Conservation (phyloP, 1,284 basidiomycete genomes). For the Fomitopsis schrenkii region DNA sequence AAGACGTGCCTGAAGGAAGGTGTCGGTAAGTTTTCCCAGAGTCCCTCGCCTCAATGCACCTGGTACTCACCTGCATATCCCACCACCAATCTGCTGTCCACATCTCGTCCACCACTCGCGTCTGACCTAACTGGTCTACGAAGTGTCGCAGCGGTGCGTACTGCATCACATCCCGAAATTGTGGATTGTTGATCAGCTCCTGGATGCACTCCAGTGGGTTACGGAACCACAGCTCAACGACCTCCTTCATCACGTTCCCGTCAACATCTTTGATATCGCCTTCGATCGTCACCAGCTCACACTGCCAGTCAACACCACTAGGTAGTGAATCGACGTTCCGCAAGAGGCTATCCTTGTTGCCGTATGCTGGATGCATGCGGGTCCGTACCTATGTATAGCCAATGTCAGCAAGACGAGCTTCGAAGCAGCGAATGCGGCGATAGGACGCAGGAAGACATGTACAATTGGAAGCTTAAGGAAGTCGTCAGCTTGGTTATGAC, state of each 20-base stretch:
- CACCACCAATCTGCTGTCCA: conserved; percentile 41
- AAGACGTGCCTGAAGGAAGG: not conserved
- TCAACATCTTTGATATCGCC: conserved; percentile 23
- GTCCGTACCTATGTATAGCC: not conserved
- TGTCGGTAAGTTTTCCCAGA: too few species aligned
- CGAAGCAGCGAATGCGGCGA: too few species aligned
- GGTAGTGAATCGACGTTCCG: conserved; percentile 9
- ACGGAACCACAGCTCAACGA: conserved; percentile 22
- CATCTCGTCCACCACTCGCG: conserved; percentile 32
- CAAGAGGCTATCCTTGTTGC: not conserved
- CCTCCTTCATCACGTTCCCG: conserved; percentile 14
- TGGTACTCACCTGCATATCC: conserved; percentile 26
- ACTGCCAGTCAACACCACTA: conserved; percentile 17
- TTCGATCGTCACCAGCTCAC: conserved; percentile 19
- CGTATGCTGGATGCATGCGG: not conserved
- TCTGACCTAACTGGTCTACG: conserved; percentile 17
- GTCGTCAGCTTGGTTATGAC: conserved; percentile 11
- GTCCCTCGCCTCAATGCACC: too few species aligned
- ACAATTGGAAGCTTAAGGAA: conserved; percentile 19
- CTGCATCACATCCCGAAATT: conserved; percentile 22
- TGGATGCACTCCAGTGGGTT: conserved; percentile 28
- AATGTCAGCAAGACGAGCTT: too few species aligned
- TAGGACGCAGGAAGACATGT: not conserved
- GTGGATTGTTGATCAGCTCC: conserved; percentile 30
- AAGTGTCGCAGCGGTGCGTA: conserved; percentile 31